Conservation (phyloP, 2,329 filamentous ascomycete genomes). For the Phaeosphaeriaceae sp. region DNA sequence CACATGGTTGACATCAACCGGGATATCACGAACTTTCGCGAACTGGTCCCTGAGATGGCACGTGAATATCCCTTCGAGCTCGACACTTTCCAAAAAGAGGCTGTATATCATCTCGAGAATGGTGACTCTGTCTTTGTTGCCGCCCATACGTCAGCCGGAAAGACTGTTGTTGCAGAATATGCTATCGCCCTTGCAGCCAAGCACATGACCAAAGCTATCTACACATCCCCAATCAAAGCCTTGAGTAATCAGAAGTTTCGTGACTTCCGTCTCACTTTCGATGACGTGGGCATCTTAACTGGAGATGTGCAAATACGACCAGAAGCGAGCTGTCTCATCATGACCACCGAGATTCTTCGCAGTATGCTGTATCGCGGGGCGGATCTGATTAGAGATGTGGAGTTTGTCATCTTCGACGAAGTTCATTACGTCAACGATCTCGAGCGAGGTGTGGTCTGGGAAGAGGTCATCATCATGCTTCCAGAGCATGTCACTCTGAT, state of each 20-base stretch:
- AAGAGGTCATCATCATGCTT: constrained; percentile 99
- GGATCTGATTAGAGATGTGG: constrained; percentile 94
- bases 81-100: constrained; percentile 98
- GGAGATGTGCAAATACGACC: constrained; percentile 98
- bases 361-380: constrained; percentile 98
- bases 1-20: constrained; percentile 97
- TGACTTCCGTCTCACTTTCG: constrained; percentile 88
- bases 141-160: constrained; percentile 95
- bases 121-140: constrained; percentile 98
- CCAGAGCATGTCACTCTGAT: constrained; percentile 97
- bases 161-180: constrained; percentile 98
- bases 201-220: constrained; percentile 99
- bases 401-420: constrained; percentile 98
- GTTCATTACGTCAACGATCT: constrained; percentile 98
- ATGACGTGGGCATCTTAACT: constrained; percentile 95
- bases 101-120: constrained; percentile 94
- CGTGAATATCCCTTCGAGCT: constrained; percentile 96
- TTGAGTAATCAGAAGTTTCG: constrained; percentile 98
- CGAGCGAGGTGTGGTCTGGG: constrained; percentile 97
- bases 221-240: constrained; percentile 98
- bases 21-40: constrained; percentile 91
- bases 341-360: constrained; percentile 97
- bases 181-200: constrained; percentile 95
- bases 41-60: constrained; percentile 95
- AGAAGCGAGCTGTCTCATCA: constrained; percentile 96